Evolutionary conservation across 208 protist species (phyloP).

Genomic region (Leishmania turanica): DNA sequence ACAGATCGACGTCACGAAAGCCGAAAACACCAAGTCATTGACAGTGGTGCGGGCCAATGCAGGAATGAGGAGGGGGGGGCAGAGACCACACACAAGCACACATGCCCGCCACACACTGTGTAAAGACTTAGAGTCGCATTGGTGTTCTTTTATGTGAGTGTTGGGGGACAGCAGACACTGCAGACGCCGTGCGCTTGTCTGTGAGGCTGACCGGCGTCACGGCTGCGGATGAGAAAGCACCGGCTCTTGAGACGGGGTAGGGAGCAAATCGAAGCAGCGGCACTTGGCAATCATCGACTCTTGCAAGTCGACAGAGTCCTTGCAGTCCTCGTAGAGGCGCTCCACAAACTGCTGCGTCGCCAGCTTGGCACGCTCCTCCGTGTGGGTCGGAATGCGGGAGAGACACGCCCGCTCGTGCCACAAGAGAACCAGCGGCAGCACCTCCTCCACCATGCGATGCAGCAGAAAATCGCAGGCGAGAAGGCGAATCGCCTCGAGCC

Average conservation of each 20-base stretch:
- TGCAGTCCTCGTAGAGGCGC: slow-evolving; percentile 23
- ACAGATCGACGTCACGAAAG: neutral
- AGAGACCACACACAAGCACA: neutral
- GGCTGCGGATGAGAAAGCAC: neutral
- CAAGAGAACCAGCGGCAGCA: slow-evolving; percentile 66
- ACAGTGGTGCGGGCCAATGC: neutral
- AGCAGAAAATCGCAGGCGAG: slow-evolving; percentile 70
- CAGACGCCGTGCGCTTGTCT: neutral
- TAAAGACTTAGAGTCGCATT: neutral
- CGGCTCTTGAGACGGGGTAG: neutral
- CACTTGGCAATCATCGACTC: slow-evolving; percentile 15
- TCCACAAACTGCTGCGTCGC: slow-evolving; percentile 39
- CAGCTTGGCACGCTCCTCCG: slow-evolving; percentile 60
- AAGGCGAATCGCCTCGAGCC: slow-evolving; percentile 55
- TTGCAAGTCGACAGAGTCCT: slow-evolving; percentile 8
- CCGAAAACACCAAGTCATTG: neutral
- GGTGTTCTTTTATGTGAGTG: neutral
- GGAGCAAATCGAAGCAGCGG: slow-evolving; percentile 17
- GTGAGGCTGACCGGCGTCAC: neutral
- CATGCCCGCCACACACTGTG: neutral
- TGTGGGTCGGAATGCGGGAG: slow-evolving; percentile 73
- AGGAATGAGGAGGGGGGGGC: neutral
- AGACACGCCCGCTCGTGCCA: slow-evolving; percentile 76
- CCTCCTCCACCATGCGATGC: slow-evolving; percentile 73
- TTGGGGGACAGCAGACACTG: neutral